Base-by-base conservation (phyloP, 2,329 filamentous ascomycete genomes). In the Colletotrichum karsti region DNA sequence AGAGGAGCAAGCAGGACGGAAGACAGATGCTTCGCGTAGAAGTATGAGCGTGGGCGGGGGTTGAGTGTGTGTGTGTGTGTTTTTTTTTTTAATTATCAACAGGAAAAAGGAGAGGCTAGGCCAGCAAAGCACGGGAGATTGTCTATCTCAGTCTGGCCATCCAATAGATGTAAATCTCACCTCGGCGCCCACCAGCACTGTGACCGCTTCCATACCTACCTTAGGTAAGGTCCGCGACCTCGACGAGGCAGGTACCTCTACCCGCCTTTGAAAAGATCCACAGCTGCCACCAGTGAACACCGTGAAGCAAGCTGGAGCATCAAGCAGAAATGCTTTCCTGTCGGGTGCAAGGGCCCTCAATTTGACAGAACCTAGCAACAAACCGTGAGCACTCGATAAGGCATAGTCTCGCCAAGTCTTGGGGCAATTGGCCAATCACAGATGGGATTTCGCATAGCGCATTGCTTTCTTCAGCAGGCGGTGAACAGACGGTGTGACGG, bases 381-480 rank as follows among this genome's bases (percentile, higher is more conserved):
- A 48, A 26, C 44, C 44, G 15, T 7, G 44, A 8, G 24, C 20
- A 9, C 22, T 7, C 13, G 13, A 48, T 26, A 26, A 35, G 20
- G 37, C 28, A 28, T 22, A 12, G 22, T n/a, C 39, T 12, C 7
- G 30, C 30, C 22, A 7, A 28, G 22, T 10, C 24, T 24, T 9
- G 8, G 15, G 6, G 28, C 28, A 46, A 61, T 65, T 65, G 56
- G n/a, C 62, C 46, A 65, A 61, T 65, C 41, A 48, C 13, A 54
- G 7, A 12, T 15, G 7, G 30, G 15, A 6, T 9, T 8, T 18
- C 6, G 28, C 30, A 3, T 37, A 22, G 18, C 33, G 24, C n/a
- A 15, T 37, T 13, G 37, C 62, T 53, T 46, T 24, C 15, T 61
- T 48, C 12, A 65, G 62, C 56, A 54, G 46, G 56, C 62, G 62